Conservation (phyloP, 768 basidiomycete genomes). For the Tylopilus felleus region DNA sequence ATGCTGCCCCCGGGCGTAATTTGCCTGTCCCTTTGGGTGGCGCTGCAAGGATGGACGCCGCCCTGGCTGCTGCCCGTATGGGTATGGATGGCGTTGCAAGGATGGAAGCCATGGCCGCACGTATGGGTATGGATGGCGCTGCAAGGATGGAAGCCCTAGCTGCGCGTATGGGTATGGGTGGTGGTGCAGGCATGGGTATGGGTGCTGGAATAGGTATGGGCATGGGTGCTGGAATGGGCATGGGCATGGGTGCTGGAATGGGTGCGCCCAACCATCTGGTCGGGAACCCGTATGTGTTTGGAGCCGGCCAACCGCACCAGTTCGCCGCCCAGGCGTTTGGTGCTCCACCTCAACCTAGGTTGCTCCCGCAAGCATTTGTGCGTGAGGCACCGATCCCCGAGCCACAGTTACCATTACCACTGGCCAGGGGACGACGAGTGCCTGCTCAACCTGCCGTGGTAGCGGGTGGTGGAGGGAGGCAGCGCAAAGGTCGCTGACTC, state of each 20-base stretch:
- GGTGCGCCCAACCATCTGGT: neutral
- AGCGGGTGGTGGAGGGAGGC: conserved; percentile 6
- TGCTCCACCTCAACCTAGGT: neutral
- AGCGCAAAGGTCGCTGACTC: conserved; percentile 8
- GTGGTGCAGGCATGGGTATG: neutral
- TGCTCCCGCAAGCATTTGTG: neutral
- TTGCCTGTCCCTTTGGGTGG: neutral
- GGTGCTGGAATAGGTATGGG: neutral
- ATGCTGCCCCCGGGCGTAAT: neutral
- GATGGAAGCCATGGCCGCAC: too few species aligned
- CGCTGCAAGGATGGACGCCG: neutral
- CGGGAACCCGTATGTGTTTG: conserved; percentile 15
- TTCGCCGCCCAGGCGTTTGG: neutral
- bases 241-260: neutral
- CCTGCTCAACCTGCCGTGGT: neutral
- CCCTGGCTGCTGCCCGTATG: too few species aligned
- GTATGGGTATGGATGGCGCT: neutral
- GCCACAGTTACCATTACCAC: neutral
- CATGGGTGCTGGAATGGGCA: conserved; percentile 1
- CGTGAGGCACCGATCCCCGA: neutral
- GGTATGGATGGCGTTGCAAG: neutral
- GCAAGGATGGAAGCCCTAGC: neutral
- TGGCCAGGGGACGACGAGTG: neutral
- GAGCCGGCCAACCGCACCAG: conserved; percentile 11
- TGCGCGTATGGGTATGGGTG: neutral